These are phyloP conservation scores for Fraxinus anomala DNA, from an alignment of 257 asterid species.

Conservation along the genomic window DNA sequence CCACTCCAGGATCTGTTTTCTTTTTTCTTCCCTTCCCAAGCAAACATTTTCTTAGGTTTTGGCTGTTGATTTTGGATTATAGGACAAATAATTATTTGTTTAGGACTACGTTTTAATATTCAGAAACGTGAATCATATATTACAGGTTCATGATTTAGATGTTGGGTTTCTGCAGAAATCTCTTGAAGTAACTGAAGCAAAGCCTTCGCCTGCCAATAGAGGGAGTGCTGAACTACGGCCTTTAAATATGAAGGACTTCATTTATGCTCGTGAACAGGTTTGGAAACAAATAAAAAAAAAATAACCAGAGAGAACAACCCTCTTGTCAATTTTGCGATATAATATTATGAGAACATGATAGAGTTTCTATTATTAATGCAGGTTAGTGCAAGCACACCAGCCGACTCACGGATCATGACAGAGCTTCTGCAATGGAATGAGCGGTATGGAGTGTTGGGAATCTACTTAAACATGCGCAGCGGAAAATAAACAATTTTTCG, in stretches of 20 bases:
- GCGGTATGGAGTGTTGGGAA: not conserved
- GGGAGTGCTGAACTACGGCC: slow-evolving; percentile 21
- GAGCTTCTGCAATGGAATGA: slow-evolving; percentile 28
- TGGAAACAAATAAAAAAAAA: too few species aligned
- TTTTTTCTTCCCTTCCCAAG: not conserved
- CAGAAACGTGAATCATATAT: not conserved
- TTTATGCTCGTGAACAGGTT: slow-evolving; percentile 24
- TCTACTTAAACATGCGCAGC: too few species aligned
- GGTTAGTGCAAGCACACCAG: slow-evolving; percentile 12
- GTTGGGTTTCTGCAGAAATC: not conserved
- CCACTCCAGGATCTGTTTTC: not conserved
- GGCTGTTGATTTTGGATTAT: not conserved
- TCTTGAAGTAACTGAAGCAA: not conserved
- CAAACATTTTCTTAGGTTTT: not conserved
- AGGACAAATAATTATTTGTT: not conserved
- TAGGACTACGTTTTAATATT: not conserved
- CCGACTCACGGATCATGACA: slow-evolving; percentile 14
- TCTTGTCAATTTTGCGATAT: too few species aligned
- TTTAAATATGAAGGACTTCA: slow-evolving; percentile 29
- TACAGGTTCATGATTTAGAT: not conserved
- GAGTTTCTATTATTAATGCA: not conserved
- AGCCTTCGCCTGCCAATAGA: not conserved
- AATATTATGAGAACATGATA: not conserved
- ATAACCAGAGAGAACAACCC: too few species aligned
- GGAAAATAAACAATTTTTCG: too few species aligned